Conservation (phyloP, 208 protist species). For the Trypanosoma brucei region DNA sequence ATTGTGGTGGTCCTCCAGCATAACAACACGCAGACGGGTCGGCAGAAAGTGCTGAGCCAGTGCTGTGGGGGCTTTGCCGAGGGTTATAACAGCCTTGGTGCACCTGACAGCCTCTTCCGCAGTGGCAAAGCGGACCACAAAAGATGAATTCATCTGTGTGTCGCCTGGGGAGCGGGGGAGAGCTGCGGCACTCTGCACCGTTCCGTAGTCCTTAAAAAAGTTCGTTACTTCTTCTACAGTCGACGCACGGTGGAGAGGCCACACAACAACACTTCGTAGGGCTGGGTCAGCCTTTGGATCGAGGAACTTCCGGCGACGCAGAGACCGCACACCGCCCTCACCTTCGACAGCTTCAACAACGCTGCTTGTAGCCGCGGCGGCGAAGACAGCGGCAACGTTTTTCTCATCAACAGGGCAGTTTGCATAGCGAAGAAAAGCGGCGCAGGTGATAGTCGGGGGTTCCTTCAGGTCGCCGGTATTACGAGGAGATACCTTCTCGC, state of each 20-base stretch:
- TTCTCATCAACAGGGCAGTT: slow-evolving; percentile 18
- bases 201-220: slow-evolving; percentile 22
- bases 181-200: slow-evolving; percentile 5
- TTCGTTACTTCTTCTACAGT: slow-evolving; percentile 19
- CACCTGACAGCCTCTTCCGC: slow-evolving; percentile 11
- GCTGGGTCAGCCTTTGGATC: slow-evolving; percentile 22
- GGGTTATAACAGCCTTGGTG: slow-evolving; percentile 6
- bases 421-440: slow-evolving; percentile 24
- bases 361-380: slow-evolving; percentile 13
- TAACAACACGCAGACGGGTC: slow-evolving; percentile 14
- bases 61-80: slow-evolving; percentile 16
- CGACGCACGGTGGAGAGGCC: slow-evolving; percentile 22
- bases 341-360: slow-evolving; percentile 14
- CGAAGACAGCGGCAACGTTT: slow-evolving; percentile 13
- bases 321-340: slow-evolving; percentile 12
- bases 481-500: slow-evolving; percentile 27
- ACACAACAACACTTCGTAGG: slow-evolving; percentile 27
- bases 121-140: slow-evolving; percentile 20
- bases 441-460: slow-evolving; percentile 21
- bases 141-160: slow-evolving; percentile 10
- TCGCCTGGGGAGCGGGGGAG: slow-evolving; percentile 7
- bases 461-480: slow-evolving; percentile 2
- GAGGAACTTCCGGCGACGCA: slow-evolving; percentile 26
- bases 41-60: slow-evolving; percentile 32
- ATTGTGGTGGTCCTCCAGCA: slow-evolving; percentile 13